Evolutionary conservation across 768 basidiomycete species (phyloP), one percentile per base, ranked within the genome.

Genomic region (Tricholoma saponaceum): DNA sequence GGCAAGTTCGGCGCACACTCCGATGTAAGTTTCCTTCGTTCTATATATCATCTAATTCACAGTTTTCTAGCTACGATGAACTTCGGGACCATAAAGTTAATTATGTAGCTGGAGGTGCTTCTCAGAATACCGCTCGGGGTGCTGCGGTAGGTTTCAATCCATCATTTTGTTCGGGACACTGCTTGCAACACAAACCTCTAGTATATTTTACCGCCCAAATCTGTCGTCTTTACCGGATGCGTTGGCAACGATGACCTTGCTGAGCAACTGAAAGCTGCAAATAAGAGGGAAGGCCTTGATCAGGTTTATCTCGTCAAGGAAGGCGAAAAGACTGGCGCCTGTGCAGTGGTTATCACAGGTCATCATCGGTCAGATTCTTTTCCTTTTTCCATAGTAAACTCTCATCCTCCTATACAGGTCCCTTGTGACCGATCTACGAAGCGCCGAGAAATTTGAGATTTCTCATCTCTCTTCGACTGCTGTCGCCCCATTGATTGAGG

Each of bases 31-130:
- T 33, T 37, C 23, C 16, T 56, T 14, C 4, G 23, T 10, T 1
- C 46, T 12, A n/a, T 37, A 33, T 44, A 25, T 41, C 52, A 20
- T 20, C 60, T 58, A 28, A 57, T 26, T 52, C 47, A 13, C 28
- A 50, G 51, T 46, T 7, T 43, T 44, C 30, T 61, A 98, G 95
- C 70, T 99, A 98, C 72, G 89, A 90, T 3, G 94, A 98, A 64
- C 72, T 98, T 47, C 82, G 81, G 58, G 80, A 92, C 58, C 74
- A 90, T 72, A 65, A 88, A 59, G 83, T 93, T 52, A 87, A 86
- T 52, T 99, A 95, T 67, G 95, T 98, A 54, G 96, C 97, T 54
- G 97, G 97, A 59, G 97, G 97, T 66, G 96, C 97, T 26, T 85
- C 92, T 26, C 97, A 99, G 72, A 99, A 99, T 68, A 85, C 95